Evolutionary conservation across 177 flowering plant genomes (phyloP), one percentile per base, ranked within the genome.

Genomic region (Vitis hybrid): DNA sequence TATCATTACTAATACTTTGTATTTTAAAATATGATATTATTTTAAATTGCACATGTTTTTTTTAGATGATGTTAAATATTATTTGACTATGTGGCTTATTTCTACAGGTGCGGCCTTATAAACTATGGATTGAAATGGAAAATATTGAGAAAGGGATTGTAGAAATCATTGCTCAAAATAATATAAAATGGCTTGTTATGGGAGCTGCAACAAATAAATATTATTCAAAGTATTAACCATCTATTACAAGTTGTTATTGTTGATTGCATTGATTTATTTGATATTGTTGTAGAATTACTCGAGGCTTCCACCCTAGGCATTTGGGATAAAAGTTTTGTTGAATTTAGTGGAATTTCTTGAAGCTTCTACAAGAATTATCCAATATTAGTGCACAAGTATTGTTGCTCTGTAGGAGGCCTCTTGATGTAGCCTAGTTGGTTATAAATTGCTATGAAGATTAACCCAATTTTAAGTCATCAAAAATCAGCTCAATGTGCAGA

Each of bases 121-220:
- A 70, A 52, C 31, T 82, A 45, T 88, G 82, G 84, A 83, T 82
- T 61, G 89, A 83, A 71, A 81, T 69, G 78, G 81, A 77, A 13
- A 74, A 68, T 64, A 65, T 88, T 50, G 85, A 78, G 75, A 66
- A 74, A 66, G 89, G 89, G 61, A 83, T 88, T 56, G 66, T 86
- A 13, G 80, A 83, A 57, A 62, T 82, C 14, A 77, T 88, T 62
- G 31, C 20, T 19, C 20, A 19, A 0, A 19, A 19, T 19, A 19
- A 19, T 19, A 19, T 19, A 19, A 19, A 19, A 19, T 19, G 20
- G 20, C 20, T 19, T 19, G 20, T 19, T 19, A 19, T 19, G 20
- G 20, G 20, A 19, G 20, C 20, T 19, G 20, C 20, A 19, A 19
- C 20, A 19, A 19, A 19, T 1, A 19, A 19, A 19, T 19, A 19